phyloP scores from a whole-genome alignment of 2,329 filamentous ascomycete genomes.

The Zymoseptoria ardabiliae region DNA sequence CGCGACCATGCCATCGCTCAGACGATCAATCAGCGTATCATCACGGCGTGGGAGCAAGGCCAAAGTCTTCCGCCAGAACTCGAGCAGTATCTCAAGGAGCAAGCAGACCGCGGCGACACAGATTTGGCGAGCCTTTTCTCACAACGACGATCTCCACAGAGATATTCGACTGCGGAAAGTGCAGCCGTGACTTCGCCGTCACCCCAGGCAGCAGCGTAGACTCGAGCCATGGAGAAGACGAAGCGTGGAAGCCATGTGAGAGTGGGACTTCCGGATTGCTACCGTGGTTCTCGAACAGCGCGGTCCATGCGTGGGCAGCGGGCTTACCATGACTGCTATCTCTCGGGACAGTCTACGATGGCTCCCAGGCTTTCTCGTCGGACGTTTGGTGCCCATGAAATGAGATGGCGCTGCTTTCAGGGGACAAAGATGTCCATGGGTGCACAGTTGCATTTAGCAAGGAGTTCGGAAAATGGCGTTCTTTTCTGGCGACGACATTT shows the following conservation, averaged over 20 bases:
- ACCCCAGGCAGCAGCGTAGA: conserved; percentile 17
- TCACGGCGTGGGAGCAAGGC: conserved; percentile 27
- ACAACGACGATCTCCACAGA: conserved; percentile 11
- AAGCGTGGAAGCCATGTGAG: not conserved
- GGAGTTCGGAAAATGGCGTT: conserved; percentile 1
- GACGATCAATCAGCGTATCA: conserved; percentile 24
- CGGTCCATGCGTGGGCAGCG: not conserved
- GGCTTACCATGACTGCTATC: not conserved
- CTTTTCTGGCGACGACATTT: not conserved
- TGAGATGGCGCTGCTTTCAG: not conserved
- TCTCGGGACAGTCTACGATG: not conserved
- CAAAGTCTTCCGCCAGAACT: conserved; percentile 27
- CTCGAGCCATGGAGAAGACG: not conserved
- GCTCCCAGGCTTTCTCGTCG: not conserved
- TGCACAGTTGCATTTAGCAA: conserved; percentile 6
- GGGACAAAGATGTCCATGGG: not conserved
- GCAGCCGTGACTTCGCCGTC: conserved; percentile 12
- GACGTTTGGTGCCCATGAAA: not conserved
- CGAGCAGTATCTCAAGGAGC: conserved; percentile 31
- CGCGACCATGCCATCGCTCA: conserved; percentile 21
- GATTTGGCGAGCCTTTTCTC: conserved; percentile 12
- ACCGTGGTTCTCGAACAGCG: not conserved
- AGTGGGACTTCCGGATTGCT: not conserved
- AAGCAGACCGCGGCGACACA: conserved; percentile 24
- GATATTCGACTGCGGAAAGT: conserved; percentile 12